Percentiles rank a stretch among this genome's conserved stretches.
Conservation (phyloP, 2,329 filamentous ascomycete species). For the Penicillium vulpinum region DNA sequence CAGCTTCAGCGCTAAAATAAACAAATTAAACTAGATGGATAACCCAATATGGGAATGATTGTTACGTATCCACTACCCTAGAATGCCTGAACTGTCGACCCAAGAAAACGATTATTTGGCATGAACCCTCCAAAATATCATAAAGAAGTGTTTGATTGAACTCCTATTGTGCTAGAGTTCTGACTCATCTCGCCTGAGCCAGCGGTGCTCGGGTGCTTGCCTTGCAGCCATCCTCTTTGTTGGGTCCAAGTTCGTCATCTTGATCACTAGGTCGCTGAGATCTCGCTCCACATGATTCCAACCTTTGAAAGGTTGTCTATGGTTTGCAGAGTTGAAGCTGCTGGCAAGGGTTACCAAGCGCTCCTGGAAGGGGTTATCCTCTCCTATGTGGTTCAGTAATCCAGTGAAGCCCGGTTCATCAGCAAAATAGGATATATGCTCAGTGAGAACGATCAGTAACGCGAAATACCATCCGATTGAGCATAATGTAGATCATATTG, state of each 20-base stretch:
- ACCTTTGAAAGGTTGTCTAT: conserved; percentile 42
- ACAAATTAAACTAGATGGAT: no score
- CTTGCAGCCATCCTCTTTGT: conserved; percentile 28
- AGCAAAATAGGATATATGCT: conserved; percentile 46
- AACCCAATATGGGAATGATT: no score
- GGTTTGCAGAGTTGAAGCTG: conserved; percentile 42
- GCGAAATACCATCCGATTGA: not conserved
- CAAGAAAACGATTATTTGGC: no score
- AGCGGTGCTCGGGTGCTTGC: conserved; percentile 35
- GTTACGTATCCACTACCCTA: no score
- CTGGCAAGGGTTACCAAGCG: conserved; percentile 40
- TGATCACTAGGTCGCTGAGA: conserved; percentile 29
- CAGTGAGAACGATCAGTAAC: no score
- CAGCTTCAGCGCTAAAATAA: no score
- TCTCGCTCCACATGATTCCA: conserved; percentile 43
- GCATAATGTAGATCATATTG: not conserved
- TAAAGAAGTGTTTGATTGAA: no score
- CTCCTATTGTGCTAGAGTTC: no score
- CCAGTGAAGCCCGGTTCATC: conserved; percentile 34
- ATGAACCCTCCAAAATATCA: no score
- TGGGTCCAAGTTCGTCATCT: conserved; percentile 37
- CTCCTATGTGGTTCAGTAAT: conserved; percentile 44
- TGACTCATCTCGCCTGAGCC: conserved; percentile 25
- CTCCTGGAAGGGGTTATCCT: conserved; percentile 41
- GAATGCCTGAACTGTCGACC: no score